Percentiles rank a stretch among this genome's conserved stretches.
These are phyloP conservation scores for Moesziomyces antarcticus DNA, from an alignment of 1,284 basidiomycete species.

Conservation along the genomic window DNA sequence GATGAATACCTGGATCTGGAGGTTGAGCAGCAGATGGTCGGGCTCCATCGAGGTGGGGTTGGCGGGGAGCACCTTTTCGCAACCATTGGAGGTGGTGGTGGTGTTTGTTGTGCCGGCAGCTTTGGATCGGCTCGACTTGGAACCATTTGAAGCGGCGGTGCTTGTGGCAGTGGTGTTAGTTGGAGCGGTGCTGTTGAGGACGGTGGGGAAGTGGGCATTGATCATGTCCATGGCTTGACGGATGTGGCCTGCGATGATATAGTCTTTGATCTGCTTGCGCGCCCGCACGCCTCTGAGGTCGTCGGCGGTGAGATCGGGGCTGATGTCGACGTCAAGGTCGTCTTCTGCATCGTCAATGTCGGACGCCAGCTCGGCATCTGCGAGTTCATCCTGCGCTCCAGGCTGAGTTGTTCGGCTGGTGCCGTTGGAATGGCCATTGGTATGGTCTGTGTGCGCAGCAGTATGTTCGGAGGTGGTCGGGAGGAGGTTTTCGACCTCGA, in stretches of 20 bases:
- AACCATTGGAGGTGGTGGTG: constrained; percentile 19
- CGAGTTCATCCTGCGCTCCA: constrained; percentile 24
- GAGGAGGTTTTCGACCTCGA: constrained; percentile 55
- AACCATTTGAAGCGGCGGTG: not conserved
- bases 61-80: constrained; percentile 47
- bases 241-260: constrained; percentile 77
- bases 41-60: constrained; percentile 72
- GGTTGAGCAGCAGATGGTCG: constrained; percentile 79
- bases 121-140: constrained; percentile 14
- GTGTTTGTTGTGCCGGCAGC: not conserved
- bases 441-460: constrained; percentile 12
- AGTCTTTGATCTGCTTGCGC: constrained; percentile 71
- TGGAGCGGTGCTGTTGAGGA: constrained; percentile 40
- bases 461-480: constrained; percentile 35
- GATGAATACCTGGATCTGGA: constrained; percentile 83
- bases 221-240: constrained; percentile 77
- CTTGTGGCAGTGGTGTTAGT: not conserved
- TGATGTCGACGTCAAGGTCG: constrained; percentile 32
- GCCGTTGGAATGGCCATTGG: constrained; percentile 29
- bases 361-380: constrained; percentile 24
- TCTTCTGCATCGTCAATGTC: constrained; percentile 23
- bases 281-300: constrained; percentile 36
- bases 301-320: constrained; percentile 34
- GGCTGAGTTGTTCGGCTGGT: not conserved
- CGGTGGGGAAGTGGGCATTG: constrained; percentile 69